A percentile compares a stretch with the other conserved stretches of the same genome.
These are phyloP conservation scores for Stellera chamaejasme DNA, from an alignment of 345 rosid genomes.

Conservation along the genomic window DNA sequence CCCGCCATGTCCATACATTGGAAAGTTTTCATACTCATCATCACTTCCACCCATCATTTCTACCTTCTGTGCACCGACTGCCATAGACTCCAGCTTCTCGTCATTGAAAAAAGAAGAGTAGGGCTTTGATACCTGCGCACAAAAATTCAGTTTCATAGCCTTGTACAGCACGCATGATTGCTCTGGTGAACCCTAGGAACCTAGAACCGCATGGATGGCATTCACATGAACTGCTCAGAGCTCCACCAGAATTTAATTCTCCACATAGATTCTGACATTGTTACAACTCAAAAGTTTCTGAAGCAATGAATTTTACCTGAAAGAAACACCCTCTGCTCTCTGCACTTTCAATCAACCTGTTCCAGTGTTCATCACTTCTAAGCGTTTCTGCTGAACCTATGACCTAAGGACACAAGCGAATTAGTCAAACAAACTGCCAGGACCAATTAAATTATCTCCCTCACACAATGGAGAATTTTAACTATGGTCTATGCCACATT, in stretches of 20 bases:
- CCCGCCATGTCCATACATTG: conserved; percentile 9
- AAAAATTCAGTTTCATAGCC: conserved; percentile 5
- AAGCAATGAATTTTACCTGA: conserved; percentile 35
- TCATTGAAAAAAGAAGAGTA: conserved; percentile 51
- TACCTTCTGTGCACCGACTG: conserved; percentile 14
- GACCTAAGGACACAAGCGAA: conserved; percentile 41
- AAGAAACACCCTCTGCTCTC: conserved; percentile 46
- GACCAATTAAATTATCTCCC: background rate
- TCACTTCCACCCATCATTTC: conserved; percentile 19
- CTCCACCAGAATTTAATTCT: too few species aligned
- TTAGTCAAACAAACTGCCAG: background rate
- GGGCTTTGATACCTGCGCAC: conserved; percentile 75
- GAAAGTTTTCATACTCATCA: conserved; percentile 18
- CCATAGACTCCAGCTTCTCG: conserved; percentile 45
- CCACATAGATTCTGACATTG: too few species aligned
- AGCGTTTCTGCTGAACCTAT: conserved; percentile 83
- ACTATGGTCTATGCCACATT: background rate
- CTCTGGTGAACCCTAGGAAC: background rate
- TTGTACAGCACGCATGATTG: background rate
- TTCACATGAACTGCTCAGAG: background rate
- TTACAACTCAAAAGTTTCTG: background rate
- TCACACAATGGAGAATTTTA: background rate
- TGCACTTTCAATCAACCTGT: conserved; percentile 68
- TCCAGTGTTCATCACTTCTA: conserved; percentile 73
- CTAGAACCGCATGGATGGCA: background rate